Percentiles rank a stretch among this genome's conserved stretches.
These are phyloP conservation scores for Coleophoma eucalyptorum DNA, from an alignment of 2,329 filamentous ascomycete genomes.

Conservation along the genomic window DNA sequence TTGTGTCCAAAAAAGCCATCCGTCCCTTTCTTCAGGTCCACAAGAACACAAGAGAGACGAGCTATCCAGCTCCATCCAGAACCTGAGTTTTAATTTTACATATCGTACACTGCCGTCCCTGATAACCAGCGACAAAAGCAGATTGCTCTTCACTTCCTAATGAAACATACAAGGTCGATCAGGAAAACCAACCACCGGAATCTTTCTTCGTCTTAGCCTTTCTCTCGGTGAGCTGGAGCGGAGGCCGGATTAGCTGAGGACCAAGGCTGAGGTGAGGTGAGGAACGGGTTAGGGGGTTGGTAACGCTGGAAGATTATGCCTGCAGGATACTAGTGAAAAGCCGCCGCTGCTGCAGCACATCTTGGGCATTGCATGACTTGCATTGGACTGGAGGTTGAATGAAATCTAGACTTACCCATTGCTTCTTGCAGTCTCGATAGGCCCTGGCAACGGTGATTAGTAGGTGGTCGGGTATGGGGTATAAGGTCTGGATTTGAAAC, in stretches of 20 bases:
- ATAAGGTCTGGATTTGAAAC: background rate
- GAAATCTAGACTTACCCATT: conserved; percentile 63
- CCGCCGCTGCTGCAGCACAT: no score
- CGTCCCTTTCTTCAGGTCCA: no score
- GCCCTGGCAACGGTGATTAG: conserved; percentile 52
- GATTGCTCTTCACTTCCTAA: no score
- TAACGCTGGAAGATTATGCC: background rate
- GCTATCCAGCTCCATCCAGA: no score
- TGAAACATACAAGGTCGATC: background rate
- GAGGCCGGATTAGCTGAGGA: background rate
- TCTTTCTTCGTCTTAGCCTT: conserved; percentile 37
- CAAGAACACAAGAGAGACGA: no score
- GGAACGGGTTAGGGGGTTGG: background rate
- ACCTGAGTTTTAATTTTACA: no score
- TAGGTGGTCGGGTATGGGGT: background rate
- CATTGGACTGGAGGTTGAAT: no score
- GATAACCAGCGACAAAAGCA: no score
- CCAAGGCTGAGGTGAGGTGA: no score
- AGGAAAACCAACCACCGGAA: conserved; percentile 23
- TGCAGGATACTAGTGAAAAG: background rate
- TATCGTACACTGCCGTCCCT: no score
- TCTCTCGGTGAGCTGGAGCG: background rate
- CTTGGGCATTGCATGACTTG: no score
- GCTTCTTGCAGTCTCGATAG: conserved; percentile 91
- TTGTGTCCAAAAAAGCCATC: no score